Evolutionary conservation across 2,329 filamentous ascomycete species (phyloP), one percentile per base, ranked within the genome.

Genomic region (Aspergillus sp.): DNA sequence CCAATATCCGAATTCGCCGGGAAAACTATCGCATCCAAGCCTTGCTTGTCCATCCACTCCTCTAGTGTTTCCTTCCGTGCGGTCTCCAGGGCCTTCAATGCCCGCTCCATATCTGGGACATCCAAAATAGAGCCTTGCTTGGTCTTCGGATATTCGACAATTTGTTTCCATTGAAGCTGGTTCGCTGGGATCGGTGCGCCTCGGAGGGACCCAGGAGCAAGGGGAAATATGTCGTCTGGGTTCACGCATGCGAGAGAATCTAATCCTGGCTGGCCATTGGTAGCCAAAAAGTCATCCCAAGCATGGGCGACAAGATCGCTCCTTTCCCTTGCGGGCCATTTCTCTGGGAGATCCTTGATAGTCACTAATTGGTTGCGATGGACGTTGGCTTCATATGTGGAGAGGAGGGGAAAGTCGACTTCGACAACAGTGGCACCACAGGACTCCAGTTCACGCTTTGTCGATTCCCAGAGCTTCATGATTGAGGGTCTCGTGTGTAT

Each of bases 1-100:
- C 79, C 82, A 0, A 84, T 74, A 58, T 85, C 82, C 0, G 80
- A 81, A 27, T 78, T 76, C 0, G 79, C 76, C 0, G 83, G 82
- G 54, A 82, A 82, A 0, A 77, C 80, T 1, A 84, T 71, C 5
- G 74, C 69, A 59, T 84, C 80, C 12, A 81, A 70, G 0, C 64
- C 64, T 3, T 73, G 59, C 0, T 48, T 44, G n/a, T 76, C 72
- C 69, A 84, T 76, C 79, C 80, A 85, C 39, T 79, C 75, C 51
- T 84, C 82, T 0, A 82, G 65, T n/a, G 80, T 77, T 12, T 71
- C 68, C 59, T 81, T 81, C 3, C 82, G 77, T 58, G 78, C 76
- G 1, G 68, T 71, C 68, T 85, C 82, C 0, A 85, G 73, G 0
- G 76, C 75, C 19, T 71, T 65, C 0, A 84, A 62, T 0, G 79